These are phyloP conservation scores for Emergomyces africanus DNA, from an alignment of 2,329 filamentous ascomycete genomes.

Conservation along the genomic window DNA sequence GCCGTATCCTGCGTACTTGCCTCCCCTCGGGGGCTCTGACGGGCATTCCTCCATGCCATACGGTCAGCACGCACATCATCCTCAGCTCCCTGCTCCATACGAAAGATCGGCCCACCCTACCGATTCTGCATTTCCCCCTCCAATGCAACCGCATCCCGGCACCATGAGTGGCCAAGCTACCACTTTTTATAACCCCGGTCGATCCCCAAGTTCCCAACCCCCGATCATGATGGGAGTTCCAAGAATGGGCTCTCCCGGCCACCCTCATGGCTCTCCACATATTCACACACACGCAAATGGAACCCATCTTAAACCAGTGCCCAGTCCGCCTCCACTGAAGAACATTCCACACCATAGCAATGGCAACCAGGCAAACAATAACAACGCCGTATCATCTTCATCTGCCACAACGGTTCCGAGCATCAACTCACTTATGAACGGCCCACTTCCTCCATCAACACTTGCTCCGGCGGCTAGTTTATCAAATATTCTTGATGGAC, in stretches of 20 bases:
- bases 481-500: conserved; percentile 14
- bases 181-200: conserved; percentile 18
- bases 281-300: conserved; percentile 13
- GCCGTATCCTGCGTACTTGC: conserved; percentile 26
- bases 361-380: conserved; percentile 8
- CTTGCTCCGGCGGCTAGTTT: conserved; percentile 13
- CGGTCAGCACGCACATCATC: conserved; percentile 18
- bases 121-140: conserved; percentile 18
- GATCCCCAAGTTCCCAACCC: conserved; percentile 15
- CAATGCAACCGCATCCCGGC: conserved; percentile 13
- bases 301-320: conserved; percentile 8
- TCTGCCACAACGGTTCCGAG: conserved; percentile 39
- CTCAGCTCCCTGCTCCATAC: conserved; percentile 19
- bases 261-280: conserved; percentile 11
- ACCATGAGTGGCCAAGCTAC: conserved; percentile 11
- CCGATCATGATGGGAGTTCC: neutral
- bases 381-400: conserved; percentile 16
- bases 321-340: conserved; percentile 19
- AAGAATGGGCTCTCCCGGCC: conserved; percentile 1
- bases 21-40: conserved; percentile 20
- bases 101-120: conserved; percentile 22
- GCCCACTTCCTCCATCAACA: conserved; percentile 16
- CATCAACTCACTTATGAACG: conserved; percentile 37
- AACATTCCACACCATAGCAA: conserved; percentile 12
- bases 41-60: conserved; percentile 20